These are phyloP conservation scores for Yarrowia divulgata DNA, from an alignment of 805 yeast species.

Conservation along the genomic window DNA sequence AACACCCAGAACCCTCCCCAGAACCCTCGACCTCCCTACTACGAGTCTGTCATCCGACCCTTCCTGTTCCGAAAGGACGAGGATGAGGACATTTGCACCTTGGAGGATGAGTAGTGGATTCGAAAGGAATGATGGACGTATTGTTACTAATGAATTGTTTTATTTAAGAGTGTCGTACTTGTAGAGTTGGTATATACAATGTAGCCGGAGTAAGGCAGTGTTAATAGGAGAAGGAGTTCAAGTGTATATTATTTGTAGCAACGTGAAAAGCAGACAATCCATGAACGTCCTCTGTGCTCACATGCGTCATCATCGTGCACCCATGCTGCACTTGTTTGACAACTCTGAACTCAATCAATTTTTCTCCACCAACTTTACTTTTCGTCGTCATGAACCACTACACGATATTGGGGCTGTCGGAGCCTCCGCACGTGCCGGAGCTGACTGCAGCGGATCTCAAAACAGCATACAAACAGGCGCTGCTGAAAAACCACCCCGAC, in stretches of 20 bases:
- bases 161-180: neutral
- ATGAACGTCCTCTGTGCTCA: too few relatives aligned
- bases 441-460: slow-evolving; percentile 52
- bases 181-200: too few relatives aligned
- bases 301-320: neutral
- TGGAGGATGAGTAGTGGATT: slow-evolving; percentile 21
- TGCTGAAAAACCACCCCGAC: slow-evolving; percentile 82
- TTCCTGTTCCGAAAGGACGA: slow-evolving; percentile 48
- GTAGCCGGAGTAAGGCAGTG: too few relatives aligned
- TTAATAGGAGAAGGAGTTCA: too few relatives aligned
- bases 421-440: slow-evolving; percentile 20
- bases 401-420: slow-evolving; percentile 26
- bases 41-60: slow-evolving; percentile 51
- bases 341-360: slow-evolving; percentile 3
- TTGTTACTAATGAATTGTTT: slow-evolving; percentile 8
- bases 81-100: slow-evolving; percentile 41
- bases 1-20: slow-evolving; percentile 57
- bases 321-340: neutral
- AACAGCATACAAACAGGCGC: slow-evolving; percentile 65
- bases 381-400: slow-evolving; percentile 26
- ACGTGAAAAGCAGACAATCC: too few relatives aligned
- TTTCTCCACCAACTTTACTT: neutral
- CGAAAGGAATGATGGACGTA: neutral
- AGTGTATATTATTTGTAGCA: too few relatives aligned
- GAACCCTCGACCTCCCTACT: slow-evolving; percentile 66